Conservation (phyloP, 208 protist genomes). For the Perkinsela sp. region DNA sequence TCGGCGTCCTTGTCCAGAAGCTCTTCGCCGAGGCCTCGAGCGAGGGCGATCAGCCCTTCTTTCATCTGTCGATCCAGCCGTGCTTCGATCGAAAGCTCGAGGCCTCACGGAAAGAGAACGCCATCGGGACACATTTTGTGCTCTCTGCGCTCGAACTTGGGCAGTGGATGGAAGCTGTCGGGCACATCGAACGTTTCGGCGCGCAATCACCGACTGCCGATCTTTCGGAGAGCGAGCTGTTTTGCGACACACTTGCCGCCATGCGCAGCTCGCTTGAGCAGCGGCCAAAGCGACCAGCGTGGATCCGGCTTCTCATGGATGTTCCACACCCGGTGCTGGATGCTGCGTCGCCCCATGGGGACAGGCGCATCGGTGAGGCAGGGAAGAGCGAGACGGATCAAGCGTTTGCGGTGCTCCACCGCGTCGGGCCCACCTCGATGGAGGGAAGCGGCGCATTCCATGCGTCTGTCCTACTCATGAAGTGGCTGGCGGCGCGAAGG, state of each 20-base stretch:
- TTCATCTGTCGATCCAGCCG: constrained; percentile 83
- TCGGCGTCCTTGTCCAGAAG: constrained; percentile 65
- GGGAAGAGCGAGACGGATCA: neutral
- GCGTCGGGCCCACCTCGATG: constrained; percentile 5
- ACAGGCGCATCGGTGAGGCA: neutral
- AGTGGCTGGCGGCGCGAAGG: too few relatives aligned
- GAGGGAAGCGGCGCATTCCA: constrained; percentile 37
- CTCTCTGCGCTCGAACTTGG: constrained; percentile 72
- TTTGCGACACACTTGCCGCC: too few relatives aligned
- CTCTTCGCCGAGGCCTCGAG: constrained; percentile 8
- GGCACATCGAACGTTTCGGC: constrained; percentile 6
- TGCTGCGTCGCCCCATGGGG: neutral
- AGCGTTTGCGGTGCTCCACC: constrained; percentile 4
- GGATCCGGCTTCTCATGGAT: neutral
- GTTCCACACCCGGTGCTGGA: neutral
- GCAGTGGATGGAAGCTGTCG: constrained; percentile 35
- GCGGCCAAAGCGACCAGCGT: too few relatives aligned
- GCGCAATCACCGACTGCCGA: too few relatives aligned
- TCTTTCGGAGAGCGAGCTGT: too few relatives aligned
- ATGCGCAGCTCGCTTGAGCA: too few relatives aligned
- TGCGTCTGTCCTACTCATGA: constrained; percentile 9
- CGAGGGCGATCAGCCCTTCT: constrained; percentile 10
- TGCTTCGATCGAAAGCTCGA: constrained; percentile 96
- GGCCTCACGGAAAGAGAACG: constrained; percentile 62
- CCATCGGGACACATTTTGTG: constrained; percentile 75